phyloP scores from a whole-genome alignment of 805 yeast species.

The Zygoascus biomembranicola region DNA sequence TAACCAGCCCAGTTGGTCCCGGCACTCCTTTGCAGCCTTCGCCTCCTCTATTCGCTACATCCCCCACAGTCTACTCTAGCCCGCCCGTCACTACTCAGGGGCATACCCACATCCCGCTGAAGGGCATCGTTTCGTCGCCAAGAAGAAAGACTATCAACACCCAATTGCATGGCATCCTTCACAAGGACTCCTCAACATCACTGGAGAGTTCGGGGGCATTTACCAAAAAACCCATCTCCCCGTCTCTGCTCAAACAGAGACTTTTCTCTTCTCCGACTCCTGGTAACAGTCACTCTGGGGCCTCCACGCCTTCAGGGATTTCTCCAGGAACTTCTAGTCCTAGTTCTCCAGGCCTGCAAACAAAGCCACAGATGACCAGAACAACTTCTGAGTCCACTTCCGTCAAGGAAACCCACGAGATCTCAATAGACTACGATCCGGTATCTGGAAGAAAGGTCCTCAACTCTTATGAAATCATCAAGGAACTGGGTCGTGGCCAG shows the following conservation, averaged over 20 bases:
- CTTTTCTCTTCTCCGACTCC: not conserved
- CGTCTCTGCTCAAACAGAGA: not conserved
- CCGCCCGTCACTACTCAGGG: not conserved
- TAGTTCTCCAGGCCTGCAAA: not conserved
- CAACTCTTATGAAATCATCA: slow-evolving; percentile 81
- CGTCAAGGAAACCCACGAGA: slow-evolving; percentile 78
- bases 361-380: not conserved
- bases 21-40: too few relatives aligned
- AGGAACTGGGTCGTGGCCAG: slow-evolving; percentile 91
- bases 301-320: not conserved
- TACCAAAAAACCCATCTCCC: not conserved
- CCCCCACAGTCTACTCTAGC: not conserved
- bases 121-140: not conserved
- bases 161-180: not conserved
- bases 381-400: slow-evolving; percentile 5
- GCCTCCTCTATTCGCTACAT: not conserved
- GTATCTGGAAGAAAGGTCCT: slow-evolving; percentile 68
- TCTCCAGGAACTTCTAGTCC: not conserved
- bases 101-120: not conserved
- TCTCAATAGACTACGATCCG: slow-evolving; percentile 84
- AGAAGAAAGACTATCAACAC: not conserved
- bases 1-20: too few relatives aligned
- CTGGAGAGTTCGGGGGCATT: not conserved
- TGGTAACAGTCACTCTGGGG: not conserved
- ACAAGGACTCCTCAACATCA: not conserved